Evolutionary conservation across 139 green algal genomes (phyloP).

Genomic region (Haematococcus lacustris): DNA sequence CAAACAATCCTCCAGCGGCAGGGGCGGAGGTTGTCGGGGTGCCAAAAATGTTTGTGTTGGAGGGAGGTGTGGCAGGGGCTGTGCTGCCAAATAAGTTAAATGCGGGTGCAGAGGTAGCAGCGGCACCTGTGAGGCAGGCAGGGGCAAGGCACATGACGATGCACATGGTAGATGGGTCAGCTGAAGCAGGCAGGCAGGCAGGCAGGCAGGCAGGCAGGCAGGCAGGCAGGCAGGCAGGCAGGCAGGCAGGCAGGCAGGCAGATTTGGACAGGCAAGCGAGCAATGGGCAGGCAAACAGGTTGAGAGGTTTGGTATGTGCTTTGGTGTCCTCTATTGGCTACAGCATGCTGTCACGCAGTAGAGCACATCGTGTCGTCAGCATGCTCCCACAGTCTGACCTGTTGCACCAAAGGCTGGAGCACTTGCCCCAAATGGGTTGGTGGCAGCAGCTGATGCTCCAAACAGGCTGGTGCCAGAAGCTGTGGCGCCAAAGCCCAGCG

Average conservation of each 20-base stretch:
- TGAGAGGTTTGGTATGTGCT: background rate
- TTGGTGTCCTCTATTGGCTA: no score
- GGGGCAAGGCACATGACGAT: background rate
- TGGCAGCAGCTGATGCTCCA: background rate
- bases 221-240: background rate
- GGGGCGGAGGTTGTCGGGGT: background rate
- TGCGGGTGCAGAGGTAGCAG: slow-evolving; percentile 1
- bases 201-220: background rate
- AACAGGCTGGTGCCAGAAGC: background rate
- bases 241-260: background rate
- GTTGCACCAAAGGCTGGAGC: no score
- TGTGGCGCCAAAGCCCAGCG: no score
- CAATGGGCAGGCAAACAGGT: background rate
- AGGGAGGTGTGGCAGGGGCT: background rate
- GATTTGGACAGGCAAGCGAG: background rate
- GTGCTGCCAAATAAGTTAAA: slow-evolving; percentile 2
- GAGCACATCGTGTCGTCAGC: background rate
- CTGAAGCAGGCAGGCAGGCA: no score
- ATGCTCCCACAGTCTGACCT: background rate
- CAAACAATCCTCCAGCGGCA: slow-evolving; percentile 6
- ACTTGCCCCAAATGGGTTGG: background rate
- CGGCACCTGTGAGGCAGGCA: background rate
- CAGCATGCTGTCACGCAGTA: background rate
- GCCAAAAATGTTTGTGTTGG: slow-evolving; percentile 1
- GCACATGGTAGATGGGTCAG: no score